Evolutionary conservation across 495 filamentous ascomycete genomes (phyloP).

Genomic region (Recurvomyces mirabilis): DNA sequence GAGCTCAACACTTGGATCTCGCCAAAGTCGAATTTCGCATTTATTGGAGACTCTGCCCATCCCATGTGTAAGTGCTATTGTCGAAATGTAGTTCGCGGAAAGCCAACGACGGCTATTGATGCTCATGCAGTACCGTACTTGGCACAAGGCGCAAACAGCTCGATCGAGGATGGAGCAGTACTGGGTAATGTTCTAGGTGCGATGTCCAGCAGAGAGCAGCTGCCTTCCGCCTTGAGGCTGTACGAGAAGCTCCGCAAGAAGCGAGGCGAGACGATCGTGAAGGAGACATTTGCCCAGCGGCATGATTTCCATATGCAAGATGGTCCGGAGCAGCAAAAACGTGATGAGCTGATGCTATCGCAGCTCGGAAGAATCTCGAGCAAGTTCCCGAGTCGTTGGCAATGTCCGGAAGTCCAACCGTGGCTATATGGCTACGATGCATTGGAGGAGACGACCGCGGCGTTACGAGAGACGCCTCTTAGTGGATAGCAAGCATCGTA

Average conservation of each 20-base stretch:
- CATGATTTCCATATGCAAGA: constrained; percentile 21
- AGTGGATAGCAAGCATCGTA: too few relatives aligned
- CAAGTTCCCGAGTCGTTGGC: constrained; percentile 24
- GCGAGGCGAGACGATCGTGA: constrained; percentile 24
- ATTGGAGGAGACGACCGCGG: constrained; percentile 13
- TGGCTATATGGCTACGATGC: constrained; percentile 28
- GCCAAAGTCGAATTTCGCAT: constrained; percentile 41
- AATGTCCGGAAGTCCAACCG: constrained; percentile 23
- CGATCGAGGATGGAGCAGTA: constrained; percentile 25
- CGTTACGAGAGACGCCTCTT: constrained; percentile 11
- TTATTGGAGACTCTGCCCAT: constrained; percentile 36
- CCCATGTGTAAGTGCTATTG: too few relatives aligned
- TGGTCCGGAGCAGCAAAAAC: constrained; percentile 21
- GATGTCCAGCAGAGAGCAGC: constrained; percentile 4
- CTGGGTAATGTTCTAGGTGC: constrained; percentile 19
- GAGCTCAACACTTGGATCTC: constrained; percentile 48
- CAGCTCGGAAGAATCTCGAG: constrained; percentile 22
- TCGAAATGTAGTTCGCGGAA: too few relatives aligned
- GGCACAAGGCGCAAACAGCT: constrained; percentile 24
- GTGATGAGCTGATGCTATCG: constrained; percentile 22
- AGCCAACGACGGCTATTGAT: too few relatives aligned
- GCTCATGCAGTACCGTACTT: constrained; percentile 28
- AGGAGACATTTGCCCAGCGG: constrained; percentile 24
- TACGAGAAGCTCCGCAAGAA: constrained; percentile 21
- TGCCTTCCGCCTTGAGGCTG: constrained; percentile 14